Conservation (phyloP, 441 rosid genomes). For the Rhodomyrtus psidioides region DNA sequence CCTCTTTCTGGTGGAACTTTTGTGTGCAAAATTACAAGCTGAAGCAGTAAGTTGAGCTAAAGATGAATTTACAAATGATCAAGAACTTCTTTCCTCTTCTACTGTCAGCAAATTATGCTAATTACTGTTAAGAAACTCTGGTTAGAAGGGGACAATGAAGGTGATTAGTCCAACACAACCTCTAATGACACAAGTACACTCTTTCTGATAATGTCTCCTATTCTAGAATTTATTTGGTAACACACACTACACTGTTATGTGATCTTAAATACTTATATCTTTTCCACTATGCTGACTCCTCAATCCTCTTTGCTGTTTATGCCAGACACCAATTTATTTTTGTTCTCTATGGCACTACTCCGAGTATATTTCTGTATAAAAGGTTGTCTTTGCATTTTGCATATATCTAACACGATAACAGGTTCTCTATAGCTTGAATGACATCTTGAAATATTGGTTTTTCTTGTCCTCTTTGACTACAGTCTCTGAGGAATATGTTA, state of each 20-base stretch:
- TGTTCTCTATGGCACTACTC: not conserved
- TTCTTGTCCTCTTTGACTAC: conserved; percentile 5
- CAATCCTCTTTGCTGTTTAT: not conserved
- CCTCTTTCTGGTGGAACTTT: not conserved
- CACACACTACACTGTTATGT: not conserved
- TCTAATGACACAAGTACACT: not conserved
- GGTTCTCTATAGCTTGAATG: not conserved
- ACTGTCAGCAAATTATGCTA: not conserved
- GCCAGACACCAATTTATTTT: not conserved
- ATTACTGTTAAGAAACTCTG: not conserved
- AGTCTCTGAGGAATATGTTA: conserved; percentile 60
- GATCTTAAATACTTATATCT: not conserved
- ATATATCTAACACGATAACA: not conserved
- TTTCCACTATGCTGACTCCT: not conserved
- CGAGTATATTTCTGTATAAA: not conserved
- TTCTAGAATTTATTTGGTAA: not conserved
- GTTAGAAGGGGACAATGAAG: not conserved
- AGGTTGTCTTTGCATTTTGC: no score
- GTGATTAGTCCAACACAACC: not conserved
- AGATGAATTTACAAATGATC: not conserved
- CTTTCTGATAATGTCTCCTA: not conserved
- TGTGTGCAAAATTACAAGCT: not conserved
- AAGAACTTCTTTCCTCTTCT: not conserved
- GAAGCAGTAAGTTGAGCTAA: not conserved
- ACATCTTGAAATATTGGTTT: not conserved